Conservation (phyloP, 139 green algal species). For the Raphidocelis subcapitata region DNA sequence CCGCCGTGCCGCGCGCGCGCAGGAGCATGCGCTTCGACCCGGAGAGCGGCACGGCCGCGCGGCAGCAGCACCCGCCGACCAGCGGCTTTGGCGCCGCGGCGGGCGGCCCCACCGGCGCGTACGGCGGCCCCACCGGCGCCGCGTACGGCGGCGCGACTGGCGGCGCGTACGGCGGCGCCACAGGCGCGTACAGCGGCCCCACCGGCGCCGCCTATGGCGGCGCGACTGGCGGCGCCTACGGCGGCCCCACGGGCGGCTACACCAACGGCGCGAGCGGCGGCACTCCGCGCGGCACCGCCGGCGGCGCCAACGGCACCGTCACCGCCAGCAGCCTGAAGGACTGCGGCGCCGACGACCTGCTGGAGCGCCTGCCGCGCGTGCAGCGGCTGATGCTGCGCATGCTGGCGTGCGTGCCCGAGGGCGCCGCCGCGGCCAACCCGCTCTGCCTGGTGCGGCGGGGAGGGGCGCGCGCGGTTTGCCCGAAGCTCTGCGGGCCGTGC, state of each 20-base stretch:
- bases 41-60: constrained; percentile 25
- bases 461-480: not conserved
- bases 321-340: constrained; percentile 35
- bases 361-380: constrained; percentile 77
- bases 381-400: constrained; percentile 80
- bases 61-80: constrained; percentile 7
- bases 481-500: not conserved
- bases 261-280: not conserved
- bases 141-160: not conserved
- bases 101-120: constrained; percentile 9
- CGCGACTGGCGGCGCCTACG: constrained; percentile 29
- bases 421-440: constrained; percentile 40
- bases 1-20: not conserved
- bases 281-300: constrained; percentile 33
- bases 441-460: constrained; percentile 15
- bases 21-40: constrained; percentile 53
- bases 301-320: not conserved
- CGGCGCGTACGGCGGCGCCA: not conserved
- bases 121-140: not conserved
- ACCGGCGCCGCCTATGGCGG: constrained; percentile 4
- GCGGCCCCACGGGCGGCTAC: constrained; percentile 1
- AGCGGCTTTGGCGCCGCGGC: not conserved
- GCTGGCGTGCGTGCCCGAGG: constrained; percentile 82
- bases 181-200: not conserved
- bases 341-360: constrained; percentile 56